Base-by-base conservation (phyloP, 306 rosid genomes). In the Prunus armeniaca region DNA sequence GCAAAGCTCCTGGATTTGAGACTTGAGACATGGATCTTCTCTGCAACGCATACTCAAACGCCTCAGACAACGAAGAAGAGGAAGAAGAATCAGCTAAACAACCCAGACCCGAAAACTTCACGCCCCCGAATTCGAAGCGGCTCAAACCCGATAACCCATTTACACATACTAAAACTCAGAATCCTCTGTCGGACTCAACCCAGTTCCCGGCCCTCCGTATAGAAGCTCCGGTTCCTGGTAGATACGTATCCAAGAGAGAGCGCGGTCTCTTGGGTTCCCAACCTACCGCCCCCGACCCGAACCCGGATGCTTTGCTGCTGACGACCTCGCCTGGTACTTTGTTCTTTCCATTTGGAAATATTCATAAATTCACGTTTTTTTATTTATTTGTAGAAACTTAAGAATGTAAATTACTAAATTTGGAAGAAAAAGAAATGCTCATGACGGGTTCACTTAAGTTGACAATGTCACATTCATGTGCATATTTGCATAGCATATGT, bases 201-300 rank as follows among this genome's bases (percentile, higher is more conserved):
- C 76, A 49, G 64, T 38, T 69, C 49, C 47, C 81, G 61, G 30
- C 38, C 56, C 72, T 30, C 79, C 83, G 51, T 14, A 13, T 18
- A 19, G 81, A 76, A 41, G n/a, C 83, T 78, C 81, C 77, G 71
- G 76, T 90, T 79, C 78, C 96, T 9, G 95, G 96, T 14, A 82
- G 89, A 64, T 92, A 92, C 78, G 65, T 94, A 67, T 94, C 98
- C 50, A 92, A 94, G 84, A 87, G 96, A 79, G 90, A 94, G 83
- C 84, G 96, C 46, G 86, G 95, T 10, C 82, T 82, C 17, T 51
- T 81, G 24, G 71, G 14, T 47, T 51, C 84, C 47, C 66, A 75
- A 12, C 65, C 91, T 1, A 24, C 65, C 65, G 58, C 67, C 69
- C 76, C 83, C 38, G 67, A 83, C 19, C 83, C 86, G 13, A 43